Conservation (phyloP, 768 basidiomycete species). For the Clathrus columnatus region DNA sequence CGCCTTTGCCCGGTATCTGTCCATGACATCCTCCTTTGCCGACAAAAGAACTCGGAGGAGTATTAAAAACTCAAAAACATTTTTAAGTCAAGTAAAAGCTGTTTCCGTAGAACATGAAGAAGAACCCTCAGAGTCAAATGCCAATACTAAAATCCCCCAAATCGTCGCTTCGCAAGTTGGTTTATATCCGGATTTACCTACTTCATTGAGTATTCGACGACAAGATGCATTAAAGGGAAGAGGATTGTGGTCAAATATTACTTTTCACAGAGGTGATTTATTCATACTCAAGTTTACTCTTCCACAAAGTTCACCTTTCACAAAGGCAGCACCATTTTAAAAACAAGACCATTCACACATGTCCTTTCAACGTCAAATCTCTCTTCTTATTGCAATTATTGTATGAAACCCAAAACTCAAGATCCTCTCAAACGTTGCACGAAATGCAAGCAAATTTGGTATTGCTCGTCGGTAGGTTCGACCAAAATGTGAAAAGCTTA, state of each 20-base stretch:
- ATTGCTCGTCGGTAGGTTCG: constrained; percentile 62
- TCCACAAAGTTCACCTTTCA: background rate
- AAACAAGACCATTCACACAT: constrained; percentile 48
- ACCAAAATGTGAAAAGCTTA: background rate
- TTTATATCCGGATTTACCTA: constrained; percentile 30
- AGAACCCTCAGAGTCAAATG: background rate
- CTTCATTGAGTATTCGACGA: constrained; percentile 32
- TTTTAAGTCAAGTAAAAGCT: no score
- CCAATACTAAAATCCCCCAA: background rate
- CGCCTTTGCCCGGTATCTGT: no score
- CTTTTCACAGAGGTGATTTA: constrained; percentile 29
- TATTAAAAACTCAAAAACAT: no score
- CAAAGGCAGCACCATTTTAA: constrained; percentile 53
- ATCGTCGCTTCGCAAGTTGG: constrained; percentile 6
- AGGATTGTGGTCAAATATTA: constrained; percentile 35
- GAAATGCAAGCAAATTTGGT: constrained; percentile 58
- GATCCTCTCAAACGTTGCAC: constrained; percentile 60
- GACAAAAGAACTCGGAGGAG: no score
- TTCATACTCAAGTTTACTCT: constrained; percentile 3
- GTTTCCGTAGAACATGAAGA: no score
- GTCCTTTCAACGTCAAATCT: constrained; percentile 60
- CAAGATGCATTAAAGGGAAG: constrained; percentile 31
- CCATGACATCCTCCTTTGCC: no score
- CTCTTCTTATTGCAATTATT: constrained; percentile 59
- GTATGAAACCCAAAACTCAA: constrained; percentile 31